These are phyloP conservation scores for Umbelopsis ramanniana DNA, from an alignment of 192 early-diverging fungal genomes.

Conservation along the genomic window DNA sequence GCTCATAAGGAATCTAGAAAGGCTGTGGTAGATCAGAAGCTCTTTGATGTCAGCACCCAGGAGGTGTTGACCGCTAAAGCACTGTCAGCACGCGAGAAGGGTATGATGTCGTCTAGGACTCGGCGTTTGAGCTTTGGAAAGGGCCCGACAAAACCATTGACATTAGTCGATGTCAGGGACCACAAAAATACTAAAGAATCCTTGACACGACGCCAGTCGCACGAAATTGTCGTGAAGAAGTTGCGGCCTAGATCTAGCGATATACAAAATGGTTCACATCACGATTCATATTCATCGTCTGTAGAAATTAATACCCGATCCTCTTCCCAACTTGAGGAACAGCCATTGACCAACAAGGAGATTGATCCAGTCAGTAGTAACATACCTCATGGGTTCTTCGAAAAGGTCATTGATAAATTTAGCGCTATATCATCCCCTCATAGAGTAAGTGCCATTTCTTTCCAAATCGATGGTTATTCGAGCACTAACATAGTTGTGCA, in stretches of 20 bases:
- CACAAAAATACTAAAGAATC: neutral
- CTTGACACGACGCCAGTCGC: neutral
- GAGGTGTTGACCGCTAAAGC: slow-evolving; percentile 36
- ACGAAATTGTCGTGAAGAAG: neutral
- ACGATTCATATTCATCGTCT: neutral
- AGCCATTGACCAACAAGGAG: neutral
- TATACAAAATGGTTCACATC: neutral
- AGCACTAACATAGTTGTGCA: neutral
- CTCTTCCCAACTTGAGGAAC: neutral
- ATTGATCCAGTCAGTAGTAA: neutral
- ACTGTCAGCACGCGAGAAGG: slow-evolving; percentile 26
- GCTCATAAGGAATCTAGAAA: slow-evolving; percentile 28
- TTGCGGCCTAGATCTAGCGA: slow-evolving; percentile 4
- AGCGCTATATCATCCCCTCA: slow-evolving; percentile 14
- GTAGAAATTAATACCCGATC: neutral
- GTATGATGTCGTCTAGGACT: neutral
- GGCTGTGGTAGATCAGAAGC: slow-evolving; percentile 31
- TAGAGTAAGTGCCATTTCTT: neutral
- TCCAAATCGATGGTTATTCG: neutral
- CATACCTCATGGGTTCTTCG: neutral
- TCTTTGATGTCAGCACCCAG: slow-evolving; percentile 40
- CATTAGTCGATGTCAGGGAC: neutral
- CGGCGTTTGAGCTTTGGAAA: slow-evolving; percentile 5
- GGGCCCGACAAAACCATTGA: neutral
- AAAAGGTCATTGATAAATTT: slow-evolving; percentile 19